Base-by-base conservation (phyloP, 257 asterid species). In the Capsicum rhomboideum region DNA sequence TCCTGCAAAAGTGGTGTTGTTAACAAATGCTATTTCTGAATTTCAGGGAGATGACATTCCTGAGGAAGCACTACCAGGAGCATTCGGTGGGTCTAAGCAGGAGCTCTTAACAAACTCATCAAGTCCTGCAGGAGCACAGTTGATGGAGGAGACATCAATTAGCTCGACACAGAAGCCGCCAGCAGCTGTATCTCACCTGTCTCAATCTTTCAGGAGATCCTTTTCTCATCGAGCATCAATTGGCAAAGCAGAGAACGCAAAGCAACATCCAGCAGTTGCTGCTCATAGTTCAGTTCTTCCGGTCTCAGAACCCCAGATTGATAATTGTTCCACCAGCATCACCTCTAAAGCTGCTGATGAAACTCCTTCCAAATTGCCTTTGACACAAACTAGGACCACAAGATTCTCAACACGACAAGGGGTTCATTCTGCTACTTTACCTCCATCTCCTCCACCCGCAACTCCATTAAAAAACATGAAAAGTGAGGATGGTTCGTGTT, bases 31-130 rank as follows among this genome's bases (percentile, higher is more conserved):
- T 23, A 4, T 16, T 26, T 78, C 29, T 88, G 53, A 42, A 72
- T 59, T 67, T 82, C 95, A 97, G 99, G 94, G 89, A 2, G 91
- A 97, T 86, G 99, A 97, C 55, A 89, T 97, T 82, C 98, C 99
- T 1, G 94, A 89, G 90, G 97, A 84, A 83, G 89, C 7, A 21
- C 86, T 95, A 10, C 99, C 99, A 3, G 92, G 83, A 28, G 94
- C 95, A 21, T 93, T 93, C 86, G 85, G 83, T 84, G 78, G 28
- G 63, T 28, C 72, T 53, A 91, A 88, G 83, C 91, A 77, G 82
- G 78, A 78, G 40, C 59, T 82, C 53, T 78, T 26, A 49, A 49
- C 44, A 14, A 83, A 78, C 79, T 49, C 83, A 21, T 82, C 86
- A 42, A 55, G 13, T 53, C 82, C 85, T 54, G 58, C 54, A 3